Percentiles rank a stretch among this genome's conserved stretches.
phyloP scores from a whole-genome alignment of 352 stramenopile genomes.

The Pythium graminicola region DNA sequence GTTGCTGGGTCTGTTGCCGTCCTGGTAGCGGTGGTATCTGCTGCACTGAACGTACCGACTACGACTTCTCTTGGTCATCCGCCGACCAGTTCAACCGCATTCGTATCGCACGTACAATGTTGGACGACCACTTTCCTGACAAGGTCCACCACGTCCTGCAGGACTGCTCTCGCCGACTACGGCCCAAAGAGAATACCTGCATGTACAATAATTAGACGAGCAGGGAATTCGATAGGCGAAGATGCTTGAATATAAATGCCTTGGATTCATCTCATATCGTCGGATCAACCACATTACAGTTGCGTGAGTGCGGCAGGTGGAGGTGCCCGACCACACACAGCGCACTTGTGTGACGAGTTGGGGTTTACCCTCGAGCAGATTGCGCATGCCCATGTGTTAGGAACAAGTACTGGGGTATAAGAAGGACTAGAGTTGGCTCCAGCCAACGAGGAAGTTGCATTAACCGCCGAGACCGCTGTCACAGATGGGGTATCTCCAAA shows the following conservation, averaged over 20 bases:
- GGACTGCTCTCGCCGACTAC: conserved; percentile 45
- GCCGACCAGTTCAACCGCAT: conserved; percentile 63
- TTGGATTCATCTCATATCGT: conserved; percentile 3
- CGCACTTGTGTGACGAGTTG: conserved; percentile 41
- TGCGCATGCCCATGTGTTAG: conserved; percentile 47
- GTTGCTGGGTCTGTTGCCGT: conserved; percentile 82
- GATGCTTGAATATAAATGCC: neutral
- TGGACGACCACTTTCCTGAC: conserved; percentile 85
- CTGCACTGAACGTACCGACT: conserved; percentile 78
- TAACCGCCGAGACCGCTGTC: neutral
- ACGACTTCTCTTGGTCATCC: conserved; percentile 65
- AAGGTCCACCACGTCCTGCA: conserved; percentile 84
- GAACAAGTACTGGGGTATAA: conserved; percentile 1
- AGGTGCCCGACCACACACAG: conserved; percentile 59
- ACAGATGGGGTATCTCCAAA: neutral
- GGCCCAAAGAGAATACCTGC: conserved; percentile 34
- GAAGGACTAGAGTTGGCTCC: neutral
- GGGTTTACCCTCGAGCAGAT: conserved; percentile 71
- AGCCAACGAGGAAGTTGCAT: neutral
- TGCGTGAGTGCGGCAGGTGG: conserved; percentile 24
- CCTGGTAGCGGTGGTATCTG: conserved; percentile 65
- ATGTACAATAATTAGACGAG: conserved; percentile 22
- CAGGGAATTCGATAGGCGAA: neutral
- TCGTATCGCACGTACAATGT: conserved; percentile 75
- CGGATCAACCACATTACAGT: neutral